Percentiles rank a stretch among this genome's conserved stretches.
These are phyloP conservation scores for Monilinia laxa DNA, from an alignment of 2,329 filamentous ascomycete species.

Conservation along the genomic window DNA sequence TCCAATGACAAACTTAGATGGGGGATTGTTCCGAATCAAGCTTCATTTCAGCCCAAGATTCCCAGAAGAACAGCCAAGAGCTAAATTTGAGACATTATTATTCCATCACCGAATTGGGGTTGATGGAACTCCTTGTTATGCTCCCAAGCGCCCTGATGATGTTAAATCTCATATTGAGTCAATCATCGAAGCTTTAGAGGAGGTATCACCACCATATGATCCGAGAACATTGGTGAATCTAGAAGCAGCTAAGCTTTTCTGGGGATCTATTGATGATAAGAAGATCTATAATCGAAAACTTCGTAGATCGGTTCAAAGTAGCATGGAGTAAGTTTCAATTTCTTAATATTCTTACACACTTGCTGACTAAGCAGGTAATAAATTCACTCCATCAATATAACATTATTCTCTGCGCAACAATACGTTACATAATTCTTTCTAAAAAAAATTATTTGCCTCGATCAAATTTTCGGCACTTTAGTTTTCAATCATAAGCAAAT, in stretches of 20 bases:
- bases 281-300: conserved; percentile 82
- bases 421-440: not conserved
- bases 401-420: not conserved
- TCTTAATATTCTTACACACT: not conserved
- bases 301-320: conserved; percentile 71
- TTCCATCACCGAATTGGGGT: conserved; percentile 86
- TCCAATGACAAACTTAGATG: conserved; percentile 91
- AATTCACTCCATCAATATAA: not conserved
- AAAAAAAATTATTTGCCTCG: not conserved
- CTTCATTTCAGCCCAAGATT: conserved; percentile 81
- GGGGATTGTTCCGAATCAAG: conserved; percentile 80
- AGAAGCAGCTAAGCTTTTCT: conserved; percentile 82
- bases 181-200: conserved; percentile 79
- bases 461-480: not conserved
- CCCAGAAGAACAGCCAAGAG: conserved; percentile 83
- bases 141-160: conserved; percentile 69
- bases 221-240: conserved; percentile 83
- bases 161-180: conserved; percentile 80
- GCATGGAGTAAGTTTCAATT: conserved; percentile 52
- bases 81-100: conserved; percentile 74
- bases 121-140: conserved; percentile 82
- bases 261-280: conserved; percentile 76
- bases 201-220: conserved; percentile 85
- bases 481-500: not conserved
- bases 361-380: not conserved